phyloP scores from a whole-genome alignment of 148 eudicot species.

The Simmondsia chinensis region DNA sequence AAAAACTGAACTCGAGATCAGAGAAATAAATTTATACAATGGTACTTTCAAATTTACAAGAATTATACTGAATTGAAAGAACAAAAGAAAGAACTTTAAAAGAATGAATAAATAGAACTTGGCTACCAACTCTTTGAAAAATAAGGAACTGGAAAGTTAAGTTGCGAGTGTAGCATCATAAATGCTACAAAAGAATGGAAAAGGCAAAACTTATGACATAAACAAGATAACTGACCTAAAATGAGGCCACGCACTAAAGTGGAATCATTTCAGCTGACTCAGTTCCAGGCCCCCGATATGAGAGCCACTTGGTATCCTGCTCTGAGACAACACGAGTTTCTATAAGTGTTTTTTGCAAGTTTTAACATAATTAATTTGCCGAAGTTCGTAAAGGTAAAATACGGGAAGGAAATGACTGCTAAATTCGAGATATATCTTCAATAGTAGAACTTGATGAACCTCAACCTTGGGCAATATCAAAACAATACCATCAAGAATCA shows the following conservation, averaged over 20 bases:
- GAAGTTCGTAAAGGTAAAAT: slow-evolving; percentile 56
- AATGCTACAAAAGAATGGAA: slow-evolving; percentile 56
- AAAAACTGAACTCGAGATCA: too few relatives aligned
- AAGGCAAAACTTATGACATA: slow-evolving; percentile 38
- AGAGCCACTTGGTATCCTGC: slow-evolving; percentile 99
- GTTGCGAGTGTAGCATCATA: slow-evolving; percentile 37
- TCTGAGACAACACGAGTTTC: slow-evolving; percentile 77
- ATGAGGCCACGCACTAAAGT: slow-evolving; percentile 89
- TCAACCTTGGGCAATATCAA: too few relatives aligned
- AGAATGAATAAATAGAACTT: too few relatives aligned
- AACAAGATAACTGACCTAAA: slow-evolving; percentile 88
- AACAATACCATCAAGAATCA: slow-evolving; percentile 17
- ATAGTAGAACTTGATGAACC: too few relatives aligned
- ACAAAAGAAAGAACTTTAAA: slow-evolving; percentile 12
- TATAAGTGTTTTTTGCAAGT: slow-evolving; percentile 54
- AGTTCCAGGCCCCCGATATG: slow-evolving; percentile 97
- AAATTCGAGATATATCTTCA: too few relatives aligned
- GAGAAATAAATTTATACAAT: too few relatives aligned
- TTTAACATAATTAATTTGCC: slow-evolving; percentile 41
- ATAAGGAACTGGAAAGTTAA: slow-evolving; percentile 34
- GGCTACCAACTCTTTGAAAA: slow-evolving; percentile 18
- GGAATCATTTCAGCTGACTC: slow-evolving; percentile 98
- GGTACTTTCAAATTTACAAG: slow-evolving; percentile 10
- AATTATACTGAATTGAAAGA: slow-evolving; percentile 5
- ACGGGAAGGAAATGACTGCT: slow-evolving; percentile 74